A percentile compares a stretch with the other conserved stretches of the same genome.
These are phyloP conservation scores for Teunomyces aglyptinius DNA, from an alignment of 805 yeast species.

Conservation along the genomic window DNA sequence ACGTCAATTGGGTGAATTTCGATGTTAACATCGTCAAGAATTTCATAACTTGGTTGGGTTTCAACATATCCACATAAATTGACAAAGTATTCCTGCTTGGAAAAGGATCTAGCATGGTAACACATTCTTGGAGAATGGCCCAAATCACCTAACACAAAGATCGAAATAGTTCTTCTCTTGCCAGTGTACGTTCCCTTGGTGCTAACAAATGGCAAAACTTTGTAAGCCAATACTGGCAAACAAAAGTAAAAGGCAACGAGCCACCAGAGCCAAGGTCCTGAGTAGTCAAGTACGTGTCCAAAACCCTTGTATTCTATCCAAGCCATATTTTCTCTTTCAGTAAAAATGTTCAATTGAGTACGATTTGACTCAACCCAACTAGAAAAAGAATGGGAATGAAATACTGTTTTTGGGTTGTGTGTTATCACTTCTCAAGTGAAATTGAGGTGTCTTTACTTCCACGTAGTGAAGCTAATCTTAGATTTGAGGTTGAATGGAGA, in stretches of 20 bases:
- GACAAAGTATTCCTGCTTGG: constrained; percentile 68
- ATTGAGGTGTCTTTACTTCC: background rate
- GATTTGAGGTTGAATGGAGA: background rate
- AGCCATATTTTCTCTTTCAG: background rate
- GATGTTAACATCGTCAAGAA: constrained; percentile 50
- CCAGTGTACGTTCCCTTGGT: constrained; percentile 20
- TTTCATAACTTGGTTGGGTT: constrained; percentile 48
- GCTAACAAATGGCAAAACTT: constrained; percentile 36
- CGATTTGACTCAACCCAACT: background rate
- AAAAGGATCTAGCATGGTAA: constrained; percentile 81
- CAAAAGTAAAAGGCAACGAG: constrained; percentile 45
- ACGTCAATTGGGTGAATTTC: constrained; percentile 49
- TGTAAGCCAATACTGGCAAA: constrained; percentile 45
- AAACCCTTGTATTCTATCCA: constrained; percentile 12
- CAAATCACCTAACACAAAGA: constrained; percentile 87
- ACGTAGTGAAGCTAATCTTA: background rate
- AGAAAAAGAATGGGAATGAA: background rate
- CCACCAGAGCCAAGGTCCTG: constrained; percentile 41
- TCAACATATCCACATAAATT: constrained; percentile 82
- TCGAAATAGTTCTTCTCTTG: constrained; percentile 54
- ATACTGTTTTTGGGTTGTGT: background rate
- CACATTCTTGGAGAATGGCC: constrained; percentile 96
- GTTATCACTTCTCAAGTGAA: background rate
- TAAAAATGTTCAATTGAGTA: background rate
- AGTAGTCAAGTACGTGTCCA: constrained; percentile 11